Evolutionary conservation across 1,139 yeast species (phyloP).

Genomic region (Diutina mesorugosa): DNA sequence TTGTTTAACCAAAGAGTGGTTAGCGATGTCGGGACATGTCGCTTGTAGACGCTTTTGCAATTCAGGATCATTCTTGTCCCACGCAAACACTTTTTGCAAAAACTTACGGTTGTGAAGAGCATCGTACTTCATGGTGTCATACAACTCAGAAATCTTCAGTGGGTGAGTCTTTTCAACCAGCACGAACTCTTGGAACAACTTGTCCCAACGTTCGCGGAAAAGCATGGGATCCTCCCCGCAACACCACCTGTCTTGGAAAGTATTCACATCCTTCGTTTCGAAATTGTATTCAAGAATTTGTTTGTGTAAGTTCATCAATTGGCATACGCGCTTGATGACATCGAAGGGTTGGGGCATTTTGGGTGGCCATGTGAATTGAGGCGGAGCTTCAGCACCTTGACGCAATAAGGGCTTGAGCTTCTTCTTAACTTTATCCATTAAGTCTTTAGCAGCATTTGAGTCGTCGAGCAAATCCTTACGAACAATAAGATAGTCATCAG

Average conservation of each 20-base stretch:
- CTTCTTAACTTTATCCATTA: conserved; percentile 96
- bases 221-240: conserved; percentile 89
- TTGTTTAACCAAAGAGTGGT: conserved; percentile 54
- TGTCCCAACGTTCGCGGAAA: conserved; percentile 96
- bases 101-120: conserved; percentile 91
- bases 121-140: conserved; percentile 97
- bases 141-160: conserved; percentile 87
- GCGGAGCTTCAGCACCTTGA: conserved; percentile 97
- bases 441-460: conserved; percentile 94
- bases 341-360: conserved; percentile 95
- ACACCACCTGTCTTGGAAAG: conserved; percentile 82
- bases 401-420: conserved; percentile 87
- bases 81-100: conserved; percentile 69
- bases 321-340: conserved; percentile 88
- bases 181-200: conserved; percentile 82
- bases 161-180: conserved; percentile 97
- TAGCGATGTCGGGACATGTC: conserved; percentile 39
- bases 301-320: conserved; percentile 86
- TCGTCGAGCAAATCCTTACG: conserved; percentile 91
- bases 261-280: conserved; percentile 47
- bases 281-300: conserved; percentile 78
- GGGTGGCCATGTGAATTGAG: conserved; percentile 98
- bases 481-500: conserved; percentile 69
- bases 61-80: conserved; percentile 42
- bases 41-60: conserved; percentile 23